A percentile compares a stretch with the other conserved stretches of the same genome.
Conservation (phyloP, 2,329 filamentous ascomycete genomes). For the Aspergillus brasiliensis region DNA sequence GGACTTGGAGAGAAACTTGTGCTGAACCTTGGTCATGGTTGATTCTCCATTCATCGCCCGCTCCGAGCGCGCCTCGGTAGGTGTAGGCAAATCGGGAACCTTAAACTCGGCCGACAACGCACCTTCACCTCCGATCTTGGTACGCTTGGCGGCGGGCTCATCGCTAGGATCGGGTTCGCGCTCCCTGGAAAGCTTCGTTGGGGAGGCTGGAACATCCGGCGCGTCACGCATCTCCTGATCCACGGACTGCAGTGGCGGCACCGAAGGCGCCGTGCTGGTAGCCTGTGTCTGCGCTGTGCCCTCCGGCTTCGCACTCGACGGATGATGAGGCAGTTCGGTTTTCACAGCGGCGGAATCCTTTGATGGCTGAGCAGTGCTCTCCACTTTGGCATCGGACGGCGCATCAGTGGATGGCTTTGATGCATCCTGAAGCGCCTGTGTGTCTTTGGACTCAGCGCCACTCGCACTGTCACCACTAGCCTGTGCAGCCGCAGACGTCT, state of each 20-base stretch:
- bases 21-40: constrained; percentile 45
- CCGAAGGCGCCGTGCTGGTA: constrained; percentile 19
- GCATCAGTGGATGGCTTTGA: constrained; percentile 15
- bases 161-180: constrained; percentile 70
- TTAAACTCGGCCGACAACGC: constrained; percentile 48
- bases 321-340: constrained; percentile 40
- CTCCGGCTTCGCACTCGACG: constrained; percentile 20
- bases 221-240: constrained; percentile 61
- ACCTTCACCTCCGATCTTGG: constrained; percentile 67
- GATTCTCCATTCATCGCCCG: constrained; percentile 19
- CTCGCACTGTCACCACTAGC: not conserved
- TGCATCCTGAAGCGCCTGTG: constrained; percentile 12
- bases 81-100: constrained; percentile 45
- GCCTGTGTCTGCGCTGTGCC: constrained; percentile 23
- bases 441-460: constrained; percentile 6
- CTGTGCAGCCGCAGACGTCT: not conserved
- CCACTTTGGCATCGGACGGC: constrained; percentile 12
- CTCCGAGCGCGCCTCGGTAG: constrained; percentile 30
- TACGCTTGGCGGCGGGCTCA: constrained; percentile 75
- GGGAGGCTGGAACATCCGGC: constrained; percentile 53
- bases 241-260: constrained; percentile 24
- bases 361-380: constrained; percentile 26
- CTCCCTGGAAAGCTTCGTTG: constrained; percentile 68
- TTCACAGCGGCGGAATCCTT: constrained; percentile 25
- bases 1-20: constrained; percentile 45